Conservation (phyloP, 176 grass and related monocot genomes). For the Oryza longistaminata region DNA sequence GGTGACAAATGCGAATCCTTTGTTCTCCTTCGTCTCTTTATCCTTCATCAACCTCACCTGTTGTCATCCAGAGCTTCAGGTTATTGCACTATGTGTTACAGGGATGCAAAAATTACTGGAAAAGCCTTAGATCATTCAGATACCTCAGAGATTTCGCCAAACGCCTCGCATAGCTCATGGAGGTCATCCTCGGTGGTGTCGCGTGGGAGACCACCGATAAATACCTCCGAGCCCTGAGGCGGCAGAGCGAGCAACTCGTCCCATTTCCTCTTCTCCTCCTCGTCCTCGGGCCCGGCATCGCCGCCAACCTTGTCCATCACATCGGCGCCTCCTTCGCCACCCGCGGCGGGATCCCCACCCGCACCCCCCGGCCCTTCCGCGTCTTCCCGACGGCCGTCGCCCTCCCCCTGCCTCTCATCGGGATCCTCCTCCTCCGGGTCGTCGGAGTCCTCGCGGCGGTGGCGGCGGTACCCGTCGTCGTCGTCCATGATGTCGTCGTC, state of each 20-base stretch:
- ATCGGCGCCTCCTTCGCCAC: constrained; percentile 14
- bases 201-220: constrained; percentile 78
- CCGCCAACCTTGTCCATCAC: constrained; percentile 37
- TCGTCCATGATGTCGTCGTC: constrained; percentile 92
- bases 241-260: constrained; percentile 73
- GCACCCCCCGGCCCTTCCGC: constrained; percentile 5
- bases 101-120: background rate
- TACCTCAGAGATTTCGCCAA: constrained; percentile 84
- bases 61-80: constrained; percentile 20
- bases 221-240: constrained; percentile 85
- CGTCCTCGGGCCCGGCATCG: constrained; percentile 46
- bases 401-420: constrained; percentile 29
- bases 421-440: constrained; percentile 54
- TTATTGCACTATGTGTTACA: background rate
- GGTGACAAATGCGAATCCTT: constrained; percentile 88
- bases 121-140: background rate
- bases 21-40: constrained; percentile 86
- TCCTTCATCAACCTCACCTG: constrained; percentile 93
- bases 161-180: constrained; percentile 68
- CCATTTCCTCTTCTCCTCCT: constrained; percentile 80
- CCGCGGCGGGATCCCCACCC: background rate
- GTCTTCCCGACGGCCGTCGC: constrained; percentile 25
- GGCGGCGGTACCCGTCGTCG: constrained; percentile 58
- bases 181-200: constrained; percentile 76
- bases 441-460: constrained; percentile 43